A percentile compares a stretch with the other conserved stretches of the same genome.
These are phyloP conservation scores for Ophiocordyceps robertsii DNA, from an alignment of 2,329 filamentous ascomycete genomes.

Conservation along the genomic window DNA sequence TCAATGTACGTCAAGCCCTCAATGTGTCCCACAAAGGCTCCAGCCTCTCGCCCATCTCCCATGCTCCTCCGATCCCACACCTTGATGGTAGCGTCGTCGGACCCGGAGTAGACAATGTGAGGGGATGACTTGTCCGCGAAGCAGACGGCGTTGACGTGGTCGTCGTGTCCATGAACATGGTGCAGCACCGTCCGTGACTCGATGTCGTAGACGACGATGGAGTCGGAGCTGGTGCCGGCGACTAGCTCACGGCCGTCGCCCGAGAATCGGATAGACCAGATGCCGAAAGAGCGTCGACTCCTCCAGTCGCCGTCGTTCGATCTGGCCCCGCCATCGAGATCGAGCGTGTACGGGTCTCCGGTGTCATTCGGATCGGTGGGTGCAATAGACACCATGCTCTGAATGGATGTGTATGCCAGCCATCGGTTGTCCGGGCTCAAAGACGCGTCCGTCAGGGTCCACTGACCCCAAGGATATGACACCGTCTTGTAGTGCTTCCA, in stretches of 20 bases:
- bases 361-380: conserved; percentile 73
- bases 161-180: conserved; percentile 61
- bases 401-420: conserved; percentile 83
- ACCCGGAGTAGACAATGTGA: conserved; percentile 91
- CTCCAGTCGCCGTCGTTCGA: conserved; percentile 12
- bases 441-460: conserved; percentile 92
- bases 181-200: conserved; percentile 66
- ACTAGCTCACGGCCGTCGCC: conserved; percentile 85
- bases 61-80: conserved; percentile 94
- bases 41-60: conserved; percentile 62
- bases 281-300: conserved; percentile 35
- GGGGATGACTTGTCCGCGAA: conserved; percentile 82
- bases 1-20: conserved; percentile 57
- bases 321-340: conserved; percentile 34
- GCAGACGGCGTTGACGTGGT: conserved; percentile 94
- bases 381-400: conserved; percentile 71
- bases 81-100: conserved; percentile 85
- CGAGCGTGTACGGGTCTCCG: conserved; percentile 67
- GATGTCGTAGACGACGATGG: conserved; percentile 85
- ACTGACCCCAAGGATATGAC: conserved; percentile 72
- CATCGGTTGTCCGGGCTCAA: conserved; percentile 85
- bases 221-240: conserved; percentile 67
- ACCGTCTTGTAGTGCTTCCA: conserved; percentile 96
- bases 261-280: conserved; percentile 88
- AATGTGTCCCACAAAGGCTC: conserved; percentile 52